Conservation (phyloP, 345 rosid species). For the Citrus trifoliata region DNA sequence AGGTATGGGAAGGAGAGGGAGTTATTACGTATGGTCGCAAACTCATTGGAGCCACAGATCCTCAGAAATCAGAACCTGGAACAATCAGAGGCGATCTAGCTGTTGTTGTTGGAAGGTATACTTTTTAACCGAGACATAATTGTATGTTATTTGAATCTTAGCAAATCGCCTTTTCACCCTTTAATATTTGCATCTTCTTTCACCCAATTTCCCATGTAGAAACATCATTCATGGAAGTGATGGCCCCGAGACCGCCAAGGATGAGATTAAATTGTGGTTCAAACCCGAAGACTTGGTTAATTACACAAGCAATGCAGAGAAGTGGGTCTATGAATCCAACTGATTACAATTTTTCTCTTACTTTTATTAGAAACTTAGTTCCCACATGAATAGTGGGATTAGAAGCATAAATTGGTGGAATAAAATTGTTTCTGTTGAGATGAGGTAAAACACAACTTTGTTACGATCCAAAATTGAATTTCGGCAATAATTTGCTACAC, state of each 20-base stretch:
- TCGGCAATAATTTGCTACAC: constrained; percentile 1
- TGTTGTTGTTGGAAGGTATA: constrained; percentile 87
- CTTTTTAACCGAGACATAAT: not conserved
- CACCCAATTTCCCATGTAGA: constrained; percentile 30
- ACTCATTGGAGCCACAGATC: constrained; percentile 97
- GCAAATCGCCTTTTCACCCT: not conserved
- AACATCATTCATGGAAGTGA: constrained; percentile 98
- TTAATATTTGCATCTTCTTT: not conserved
- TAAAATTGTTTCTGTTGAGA: constrained; percentile 23
- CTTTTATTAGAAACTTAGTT: constrained; percentile 20
- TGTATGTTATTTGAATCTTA: not conserved
- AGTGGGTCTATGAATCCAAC: constrained; percentile 85
- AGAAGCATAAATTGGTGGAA: constrained; percentile 27
- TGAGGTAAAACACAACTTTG: not conserved
- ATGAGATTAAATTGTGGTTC: constrained; percentile 92
- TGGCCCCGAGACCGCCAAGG: constrained; percentile 95
- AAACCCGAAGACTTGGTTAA: constrained; percentile 87
- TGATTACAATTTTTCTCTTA: constrained; percentile 23
- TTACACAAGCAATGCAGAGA: constrained; percentile 80
- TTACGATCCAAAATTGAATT: not conserved
- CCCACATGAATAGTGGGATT: constrained; percentile 22
- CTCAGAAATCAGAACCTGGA: constrained; percentile 98
- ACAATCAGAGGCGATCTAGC: constrained; percentile 98
- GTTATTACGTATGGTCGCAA: constrained; percentile 89
- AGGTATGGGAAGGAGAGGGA: constrained; percentile 99